These are phyloP conservation scores for Diophrys appendiculata DNA, from an alignment of 73 alveolate species.

Conservation along the genomic window DNA sequence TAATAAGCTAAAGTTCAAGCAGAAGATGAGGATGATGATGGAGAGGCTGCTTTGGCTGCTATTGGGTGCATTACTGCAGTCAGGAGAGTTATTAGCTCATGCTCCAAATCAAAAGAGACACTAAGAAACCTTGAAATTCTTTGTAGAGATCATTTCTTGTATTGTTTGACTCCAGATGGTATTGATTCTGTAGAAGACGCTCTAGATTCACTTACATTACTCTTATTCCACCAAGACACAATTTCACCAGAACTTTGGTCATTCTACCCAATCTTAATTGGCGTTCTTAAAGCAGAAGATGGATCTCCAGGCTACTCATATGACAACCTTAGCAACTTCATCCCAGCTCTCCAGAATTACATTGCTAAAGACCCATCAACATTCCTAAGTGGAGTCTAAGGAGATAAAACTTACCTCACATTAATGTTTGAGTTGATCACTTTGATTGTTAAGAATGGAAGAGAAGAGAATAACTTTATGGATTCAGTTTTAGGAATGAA, in stretches of 20 bases:
- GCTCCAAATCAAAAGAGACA: slow-evolving; percentile 28
- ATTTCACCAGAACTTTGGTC: slow-evolving; percentile 35
- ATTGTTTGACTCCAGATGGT: slow-evolving; percentile 65
- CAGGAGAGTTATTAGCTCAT: slow-evolving; percentile 67
- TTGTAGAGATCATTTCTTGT: slow-evolving; percentile 56
- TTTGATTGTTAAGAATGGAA: background rate
- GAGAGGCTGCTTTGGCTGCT: slow-evolving; percentile 72
- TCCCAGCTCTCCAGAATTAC: slow-evolving; percentile 60
- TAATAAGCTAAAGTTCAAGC: slow-evolving; percentile 17
- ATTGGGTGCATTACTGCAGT: slow-evolving; percentile 82
- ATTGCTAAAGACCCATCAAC: slow-evolving; percentile 58
- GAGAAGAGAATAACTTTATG: no score
- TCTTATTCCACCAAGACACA: slow-evolving; percentile 60
- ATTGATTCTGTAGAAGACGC: slow-evolving; percentile 73
- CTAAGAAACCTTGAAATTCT: slow-evolving; percentile 37
- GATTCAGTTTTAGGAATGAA: slow-evolving; percentile 26
- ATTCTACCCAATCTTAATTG: slow-evolving; percentile 32
- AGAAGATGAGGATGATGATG: slow-evolving; percentile 65
- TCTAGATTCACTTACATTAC: slow-evolving; percentile 74
- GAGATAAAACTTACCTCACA: slow-evolving; percentile 28
- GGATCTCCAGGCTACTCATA: slow-evolving; percentile 68
- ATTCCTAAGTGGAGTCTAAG: slow-evolving; percentile 48
- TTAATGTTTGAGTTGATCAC: slow-evolving; percentile 41
- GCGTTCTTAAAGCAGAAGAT: slow-evolving; percentile 38
- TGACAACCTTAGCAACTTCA: slow-evolving; percentile 57